phyloP scores from a whole-genome alignment of 2,329 filamentous ascomycete genomes.

The Basipetospora chlamydospora region DNA sequence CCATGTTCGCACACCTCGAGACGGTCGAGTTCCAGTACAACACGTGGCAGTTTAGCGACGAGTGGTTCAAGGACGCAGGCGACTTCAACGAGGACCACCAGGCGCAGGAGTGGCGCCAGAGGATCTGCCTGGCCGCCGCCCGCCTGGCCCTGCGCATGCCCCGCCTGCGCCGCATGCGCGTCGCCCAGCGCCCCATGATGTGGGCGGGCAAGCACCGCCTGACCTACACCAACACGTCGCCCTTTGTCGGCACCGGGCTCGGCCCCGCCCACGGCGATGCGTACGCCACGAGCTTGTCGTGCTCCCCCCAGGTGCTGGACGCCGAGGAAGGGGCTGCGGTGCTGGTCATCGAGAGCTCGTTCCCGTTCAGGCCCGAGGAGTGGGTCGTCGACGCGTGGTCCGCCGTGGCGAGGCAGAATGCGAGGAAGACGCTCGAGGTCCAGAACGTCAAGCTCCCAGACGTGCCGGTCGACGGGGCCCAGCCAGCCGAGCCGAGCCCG shows the following conservation, averaged over 20 bases:
- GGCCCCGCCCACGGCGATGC: no score
- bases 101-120: conserved; percentile 10
- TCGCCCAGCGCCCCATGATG: conserved; percentile 12
- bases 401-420: conserved; percentile 9
- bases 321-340: conserved; percentile 4
- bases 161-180: conserved; percentile 9
- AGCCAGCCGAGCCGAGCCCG: background rate
- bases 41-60: conserved; percentile 10
- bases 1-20: conserved; percentile 8
- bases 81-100: conserved; percentile 11
- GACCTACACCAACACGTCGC: conserved; percentile 9
- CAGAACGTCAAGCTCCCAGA: no score
- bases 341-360: conserved; percentile 11
- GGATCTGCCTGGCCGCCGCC: conserved; percentile 10
- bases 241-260: no score
- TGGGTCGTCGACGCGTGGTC: conserved; percentile 11
- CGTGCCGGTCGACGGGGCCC: background rate
- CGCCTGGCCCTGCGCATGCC: conserved; percentile 12
- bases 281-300: no score
- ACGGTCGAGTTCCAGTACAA: conserved; percentile 10
- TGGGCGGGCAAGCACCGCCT: conserved; percentile 13
- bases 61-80: conserved; percentile 10
- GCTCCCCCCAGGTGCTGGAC: no score
- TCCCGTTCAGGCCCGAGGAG: conserved; percentile 11
- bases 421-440: conserved; percentile 1